Evolutionary conservation across 495 filamentous ascomycete species (phyloP), one percentile per base, ranked within the genome.

Genomic region (Trichoderma reesei): DNA sequence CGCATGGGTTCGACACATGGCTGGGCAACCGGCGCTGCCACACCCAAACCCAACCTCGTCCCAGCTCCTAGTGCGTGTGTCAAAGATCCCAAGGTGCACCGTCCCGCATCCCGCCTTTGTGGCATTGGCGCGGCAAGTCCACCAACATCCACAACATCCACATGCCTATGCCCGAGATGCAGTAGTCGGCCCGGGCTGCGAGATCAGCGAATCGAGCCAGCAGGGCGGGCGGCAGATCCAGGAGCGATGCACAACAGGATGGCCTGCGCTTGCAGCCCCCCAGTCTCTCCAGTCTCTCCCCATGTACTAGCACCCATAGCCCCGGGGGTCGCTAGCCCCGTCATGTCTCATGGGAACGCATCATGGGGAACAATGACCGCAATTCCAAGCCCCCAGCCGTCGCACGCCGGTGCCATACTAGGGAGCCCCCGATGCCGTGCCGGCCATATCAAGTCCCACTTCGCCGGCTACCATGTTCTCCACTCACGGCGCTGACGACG

Each of bases 401-500:
- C 51, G 16, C 26, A n/a, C 31, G 5, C 51, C 51, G 51, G 31
- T 56, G 51, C 51, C 51, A 20, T 56, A 56, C 51, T 34, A 33
- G 31, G 26, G 51, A 48, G 8, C 26, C 14, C 20, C 51, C 26
- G 31, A 56, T 16, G 51, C 51, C 51, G 51, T 33, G 20, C 51
- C 51, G 51, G 51, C 31, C 20, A 33, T 11, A 56, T 48, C 26
- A 56, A 34, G 51, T 56, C 51, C 51, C 51, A 56, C 51, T 56
- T 56, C 26, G 51, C 51, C 51, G 51, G 51, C 4, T 33, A 26
- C 26, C 51, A 56, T 34, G 51, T 34, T 56, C 51, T 33, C 51
- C 51, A 56, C 51, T 16, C 26, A 56, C 51, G 51, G 51, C 51
- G 51, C 51, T 56, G 51, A 56, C 51, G 51, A 56, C 51, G 51